Conservation (phyloP, 1,284 basidiomycete genomes). For the Albatrellus sp. region DNA sequence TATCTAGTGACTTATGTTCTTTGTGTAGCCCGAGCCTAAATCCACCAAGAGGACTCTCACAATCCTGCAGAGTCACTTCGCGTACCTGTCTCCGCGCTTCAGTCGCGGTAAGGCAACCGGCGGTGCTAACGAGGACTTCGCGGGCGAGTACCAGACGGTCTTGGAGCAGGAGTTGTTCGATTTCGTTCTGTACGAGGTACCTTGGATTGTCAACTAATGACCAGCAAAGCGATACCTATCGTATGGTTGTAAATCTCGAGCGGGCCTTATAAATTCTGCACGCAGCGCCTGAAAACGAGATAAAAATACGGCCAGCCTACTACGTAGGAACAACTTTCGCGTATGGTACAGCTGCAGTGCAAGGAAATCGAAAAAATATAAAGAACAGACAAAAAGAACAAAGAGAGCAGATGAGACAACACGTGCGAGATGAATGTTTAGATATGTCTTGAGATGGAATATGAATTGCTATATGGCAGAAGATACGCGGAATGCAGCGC, state of each 20-base stretch:
- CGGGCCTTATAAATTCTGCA: background rate
- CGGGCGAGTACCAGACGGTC: conserved; percentile 81
- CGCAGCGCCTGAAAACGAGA: conserved; percentile 13
- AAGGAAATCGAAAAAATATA: conserved; percentile 8
- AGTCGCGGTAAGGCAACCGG: conserved; percentile 23
- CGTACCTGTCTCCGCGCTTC: conserved; percentile 65
- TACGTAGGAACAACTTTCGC: conserved; percentile 31
- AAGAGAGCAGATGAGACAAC: conserved; percentile 15
- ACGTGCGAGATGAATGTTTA: conserved; percentile 11
- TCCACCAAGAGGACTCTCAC: conserved; percentile 70
- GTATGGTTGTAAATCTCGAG: background rate
- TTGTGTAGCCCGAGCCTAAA: conserved; percentile 75
- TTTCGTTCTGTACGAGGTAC: conserved; percentile 83
- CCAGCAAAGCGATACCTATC: background rate
- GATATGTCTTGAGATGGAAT: conserved; percentile 4
- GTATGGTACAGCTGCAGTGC: conserved; percentile 22
- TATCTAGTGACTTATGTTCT: background rate
- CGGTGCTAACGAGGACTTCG: conserved; percentile 47
- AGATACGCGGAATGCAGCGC: conserved; percentile 9
- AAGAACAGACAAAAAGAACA: conserved; percentile 11
- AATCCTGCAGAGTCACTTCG: conserved; percentile 66
- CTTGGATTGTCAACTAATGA: conserved; percentile 42
- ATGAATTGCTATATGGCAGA: conserved; percentile 1
- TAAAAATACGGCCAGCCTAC: conserved; percentile 43
- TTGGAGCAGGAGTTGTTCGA: conserved; percentile 93